phyloP scores from a whole-genome alignment of 257 asterid genomes.

The Solanum ossicruentum region DNA sequence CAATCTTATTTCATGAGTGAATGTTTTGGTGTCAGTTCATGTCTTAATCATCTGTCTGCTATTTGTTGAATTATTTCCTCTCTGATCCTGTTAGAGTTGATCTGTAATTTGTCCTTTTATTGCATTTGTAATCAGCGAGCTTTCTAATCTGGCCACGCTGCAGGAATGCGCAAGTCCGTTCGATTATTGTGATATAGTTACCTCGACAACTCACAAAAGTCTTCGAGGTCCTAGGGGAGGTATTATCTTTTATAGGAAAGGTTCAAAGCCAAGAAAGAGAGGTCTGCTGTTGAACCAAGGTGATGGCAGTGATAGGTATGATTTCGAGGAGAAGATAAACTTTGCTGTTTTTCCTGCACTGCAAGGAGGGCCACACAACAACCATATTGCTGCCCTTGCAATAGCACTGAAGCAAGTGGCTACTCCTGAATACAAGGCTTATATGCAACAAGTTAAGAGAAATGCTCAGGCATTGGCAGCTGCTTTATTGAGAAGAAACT shows the following conservation, averaged over 20 bases:
- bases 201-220: slow-evolving; percentile 90
- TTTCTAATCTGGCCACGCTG: neutral
- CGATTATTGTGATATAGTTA: slow-evolving; percentile 70
- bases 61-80: neutral
- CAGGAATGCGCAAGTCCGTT: slow-evolving; percentile 86
- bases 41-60: neutral
- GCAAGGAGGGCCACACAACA: slow-evolving; percentile 94
- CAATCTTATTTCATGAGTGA: neutral
- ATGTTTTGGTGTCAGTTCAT: neutral
- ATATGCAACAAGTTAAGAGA: slow-evolving; percentile 81
- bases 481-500: slow-evolving; percentile 49
- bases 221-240: slow-evolving; percentile 95
- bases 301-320: slow-evolving; percentile 57
- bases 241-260: slow-evolving; percentile 74
- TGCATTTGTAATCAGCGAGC: neutral
- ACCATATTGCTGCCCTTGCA: slow-evolving; percentile 86
- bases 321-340: slow-evolving; percentile 80
- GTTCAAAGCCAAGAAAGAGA: slow-evolving; percentile 64
- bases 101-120: neutral
- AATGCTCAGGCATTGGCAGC: slow-evolving; percentile 71
- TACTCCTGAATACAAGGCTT: slow-evolving; percentile 57
- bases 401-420: slow-evolving; percentile 83
- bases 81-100: neutral
- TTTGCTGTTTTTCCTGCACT: slow-evolving; percentile 84
- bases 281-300: slow-evolving; percentile 65